A percentile compares a stretch with the other conserved stretches of the same genome.
phyloP scores from a whole-genome alignment of 169 alveolate species.

The Cryptosporidium viatorum region DNA sequence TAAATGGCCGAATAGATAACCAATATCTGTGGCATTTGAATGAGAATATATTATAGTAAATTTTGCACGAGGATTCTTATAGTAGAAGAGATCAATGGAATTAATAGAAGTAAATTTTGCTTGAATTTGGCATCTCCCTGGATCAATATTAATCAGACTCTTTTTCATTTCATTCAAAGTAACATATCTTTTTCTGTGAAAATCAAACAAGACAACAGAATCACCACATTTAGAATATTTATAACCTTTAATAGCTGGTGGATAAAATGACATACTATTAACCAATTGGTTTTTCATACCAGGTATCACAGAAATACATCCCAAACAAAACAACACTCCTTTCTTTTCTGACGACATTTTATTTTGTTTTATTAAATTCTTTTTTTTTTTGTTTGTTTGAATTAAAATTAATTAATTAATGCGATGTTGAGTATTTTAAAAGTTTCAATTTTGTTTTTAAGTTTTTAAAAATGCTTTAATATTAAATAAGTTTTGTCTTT shows the following conservation, averaged over 20 bases:
- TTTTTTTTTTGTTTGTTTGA: background rate
- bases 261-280: conserved; percentile 52
- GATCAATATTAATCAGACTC: conserved; percentile 19
- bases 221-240: conserved; percentile 5
- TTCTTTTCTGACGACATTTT: conserved; percentile 14
- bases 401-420: background rate
- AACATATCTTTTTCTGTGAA: conserved; percentile 28
- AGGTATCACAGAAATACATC: conserved; percentile 60
- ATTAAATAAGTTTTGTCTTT: no score
- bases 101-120: conserved; percentile 22
- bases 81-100: conserved; percentile 24
- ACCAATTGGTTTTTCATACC: conserved; percentile 51
- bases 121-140: conserved; percentile 33
- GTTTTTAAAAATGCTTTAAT: background rate
- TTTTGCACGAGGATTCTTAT: conserved; percentile 56
- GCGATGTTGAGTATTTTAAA: no score
- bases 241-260: conserved; percentile 46
- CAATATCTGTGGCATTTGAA: conserved; percentile 84
- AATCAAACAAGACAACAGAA: conserved; percentile 21
- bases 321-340: conserved; percentile 49
- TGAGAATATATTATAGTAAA: conserved; percentile 81
- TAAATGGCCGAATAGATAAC: conserved; percentile 77
- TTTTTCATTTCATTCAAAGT: conserved; percentile 26
- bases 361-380: background rate
- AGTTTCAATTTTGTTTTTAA: background rate